phyloP scores from a whole-genome alignment of 2,329 filamentous ascomycete species.

The Aspergillus arachidicola region DNA sequence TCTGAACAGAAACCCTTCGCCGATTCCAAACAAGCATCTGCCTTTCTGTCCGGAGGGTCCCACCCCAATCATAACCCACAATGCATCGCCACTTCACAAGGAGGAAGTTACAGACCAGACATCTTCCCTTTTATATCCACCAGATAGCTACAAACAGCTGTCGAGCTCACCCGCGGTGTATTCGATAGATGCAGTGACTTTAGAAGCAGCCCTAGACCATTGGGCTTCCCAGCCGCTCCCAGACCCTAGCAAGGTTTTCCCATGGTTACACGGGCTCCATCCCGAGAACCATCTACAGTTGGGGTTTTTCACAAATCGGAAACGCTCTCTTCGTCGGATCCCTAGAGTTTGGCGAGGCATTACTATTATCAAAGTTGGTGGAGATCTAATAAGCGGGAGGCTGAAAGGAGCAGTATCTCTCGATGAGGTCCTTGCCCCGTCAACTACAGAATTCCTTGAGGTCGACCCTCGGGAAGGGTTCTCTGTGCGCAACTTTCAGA shows the following conservation, averaged over 20 bases:
- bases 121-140: slow-evolving; percentile 74
- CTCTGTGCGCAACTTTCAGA: slow-evolving; percentile 95
- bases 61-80: slow-evolving; percentile 62
- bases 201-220: slow-evolving; percentile 75
- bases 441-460: slow-evolving; percentile 69
- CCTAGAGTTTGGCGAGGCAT: slow-evolving; percentile 79
- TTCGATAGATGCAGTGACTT: slow-evolving; percentile 67
- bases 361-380: slow-evolving; percentile 85
- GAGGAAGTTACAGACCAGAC: slow-evolving; percentile 58
- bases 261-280: slow-evolving; percentile 93
- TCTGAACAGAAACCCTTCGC: slow-evolving; percentile 61
- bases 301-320: slow-evolving; percentile 81
- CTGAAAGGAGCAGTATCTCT: slow-evolving; percentile 86
- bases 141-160: slow-evolving; percentile 62
- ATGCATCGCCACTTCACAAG: slow-evolving; percentile 65
- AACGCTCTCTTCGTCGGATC: slow-evolving; percentile 68
- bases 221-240: slow-evolving; percentile 79
- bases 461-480: slow-evolving; percentile 88
- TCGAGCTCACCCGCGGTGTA: slow-evolving; percentile 66
- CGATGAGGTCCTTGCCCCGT: slow-evolving; percentile 71
- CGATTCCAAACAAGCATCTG: slow-evolving; percentile 86
- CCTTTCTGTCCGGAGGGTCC: slow-evolving; percentile 86
- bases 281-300: slow-evolving; percentile 86
- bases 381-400: slow-evolving; percentile 71
- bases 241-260: slow-evolving; percentile 83